Evolutionary conservation across 331 rosid genomes (phyloP).

Genomic region (Dryas integrifolia): DNA sequence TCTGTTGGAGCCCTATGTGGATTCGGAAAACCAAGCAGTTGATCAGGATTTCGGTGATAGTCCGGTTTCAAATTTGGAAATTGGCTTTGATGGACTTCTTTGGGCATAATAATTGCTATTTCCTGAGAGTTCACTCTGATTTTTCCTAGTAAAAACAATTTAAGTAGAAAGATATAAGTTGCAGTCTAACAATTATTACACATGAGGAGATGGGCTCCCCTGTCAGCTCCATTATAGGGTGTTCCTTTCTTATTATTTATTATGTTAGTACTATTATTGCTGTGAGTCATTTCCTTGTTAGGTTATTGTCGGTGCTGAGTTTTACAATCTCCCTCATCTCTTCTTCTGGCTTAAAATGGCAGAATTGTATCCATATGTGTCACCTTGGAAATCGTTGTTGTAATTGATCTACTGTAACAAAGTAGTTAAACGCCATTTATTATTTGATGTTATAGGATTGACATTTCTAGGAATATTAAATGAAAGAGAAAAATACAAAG

Average conservation of each 20-base stretch:
- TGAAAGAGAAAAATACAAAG: not conserved
- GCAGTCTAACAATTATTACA: not conserved
- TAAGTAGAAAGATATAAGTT: not conserved
- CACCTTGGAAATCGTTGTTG: not conserved
- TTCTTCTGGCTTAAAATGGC: not conserved
- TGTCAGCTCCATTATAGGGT: not conserved
- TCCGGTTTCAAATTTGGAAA: constrained; percentile 73
- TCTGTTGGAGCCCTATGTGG: constrained; percentile 64
- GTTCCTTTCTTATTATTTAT: not conserved
- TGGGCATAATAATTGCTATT: constrained; percentile 46
- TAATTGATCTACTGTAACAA: not conserved
- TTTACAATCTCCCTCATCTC: not conserved
- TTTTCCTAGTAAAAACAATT: not conserved
- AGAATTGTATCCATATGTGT: not conserved
- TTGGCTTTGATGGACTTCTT: constrained; percentile 67
- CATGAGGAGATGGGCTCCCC: not conserved
- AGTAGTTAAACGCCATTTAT: not conserved
- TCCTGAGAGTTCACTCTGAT: constrained; percentile 5
- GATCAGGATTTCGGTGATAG: constrained; percentile 52
- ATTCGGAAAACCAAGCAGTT: constrained; percentile 41
- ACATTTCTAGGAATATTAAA: not conserved
- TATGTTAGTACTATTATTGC: not conserved
- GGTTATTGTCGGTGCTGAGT: not conserved
- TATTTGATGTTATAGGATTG: not conserved
- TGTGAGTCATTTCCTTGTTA: not conserved